Base-by-base conservation (phyloP, 2,329 filamentous ascomycete genomes). In the Fusarium nanum region DNA sequence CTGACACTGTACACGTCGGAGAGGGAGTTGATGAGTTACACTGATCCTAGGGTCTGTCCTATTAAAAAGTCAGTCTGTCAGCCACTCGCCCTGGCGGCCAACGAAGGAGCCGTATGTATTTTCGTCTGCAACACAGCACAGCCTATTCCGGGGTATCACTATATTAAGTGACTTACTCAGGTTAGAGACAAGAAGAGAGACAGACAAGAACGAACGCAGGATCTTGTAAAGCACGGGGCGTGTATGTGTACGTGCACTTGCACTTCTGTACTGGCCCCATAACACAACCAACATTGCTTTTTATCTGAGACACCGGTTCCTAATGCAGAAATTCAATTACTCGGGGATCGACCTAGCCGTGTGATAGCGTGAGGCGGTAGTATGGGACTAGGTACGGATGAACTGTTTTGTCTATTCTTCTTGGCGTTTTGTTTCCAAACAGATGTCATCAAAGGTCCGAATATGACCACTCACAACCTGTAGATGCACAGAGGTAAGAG, bases 81-180 rank as follows among this genome's bases (percentile, higher is more conserved):
- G 74, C 74, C 74, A 76, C 74, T 76, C 69, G 74, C 67, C 60
- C 72, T 52, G 46, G 30, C 47, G 58, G 54, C 74, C 74, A 76
- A 74, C 69, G 57, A 67, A 53, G 49, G 60, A 47, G 47, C 45
- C 44, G 57, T 27, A 64, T 66, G 67, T 74, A 73, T 76, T 76
- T 74, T 76, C 74, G 74, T 73, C 60, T 62, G 34, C 45, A 47
- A 47, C 45, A 72, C 65, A 57, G 49, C 63, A 72, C 73, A 67
- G 45, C 61, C 53, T 61, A 27, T 60, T 56, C 60, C 60, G 53
- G 59, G 56, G 68, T 73, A 57, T 64, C 57, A 67, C 68, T 53
- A 52, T 53, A 27, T 16, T 53, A 27, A 10, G 11, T 50, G 32
- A 23, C 23, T 7, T 34, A 34, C 30, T 47, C 52, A 45, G 14